A percentile compares a stretch with the other conserved stretches of the same genome.
Evolutionary conservation across 257 asterid species (phyloP).

Genomic region (Capsicum chinense): DNA sequence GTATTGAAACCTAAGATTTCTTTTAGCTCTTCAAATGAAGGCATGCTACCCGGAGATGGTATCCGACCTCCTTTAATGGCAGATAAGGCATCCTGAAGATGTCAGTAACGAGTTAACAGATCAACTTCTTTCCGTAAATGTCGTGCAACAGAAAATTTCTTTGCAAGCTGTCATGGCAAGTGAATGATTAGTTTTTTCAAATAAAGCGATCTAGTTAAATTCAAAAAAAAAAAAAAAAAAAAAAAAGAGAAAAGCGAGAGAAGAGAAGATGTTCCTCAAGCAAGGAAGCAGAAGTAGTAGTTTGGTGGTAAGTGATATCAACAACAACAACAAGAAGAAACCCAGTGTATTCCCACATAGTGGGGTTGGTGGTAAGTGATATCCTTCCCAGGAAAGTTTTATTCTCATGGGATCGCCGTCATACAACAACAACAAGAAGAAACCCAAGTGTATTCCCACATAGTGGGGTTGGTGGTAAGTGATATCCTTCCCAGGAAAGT

Average conservation of each 20-base stretch:
- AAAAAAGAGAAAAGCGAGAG: not conserved
- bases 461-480: not conserved
- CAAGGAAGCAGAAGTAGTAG: not conserved
- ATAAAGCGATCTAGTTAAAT: not conserved
- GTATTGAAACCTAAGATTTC: conserved; percentile 79
- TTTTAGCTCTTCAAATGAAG: conserved; percentile 86
- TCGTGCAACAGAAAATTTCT: not conserved
- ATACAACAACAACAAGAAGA: no score
- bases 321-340: no score
- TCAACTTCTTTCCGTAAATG: not conserved
- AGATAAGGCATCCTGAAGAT: conserved; percentile 71
- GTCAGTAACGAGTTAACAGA: conserved; percentile 29
- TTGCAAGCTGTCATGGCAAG: not conserved
- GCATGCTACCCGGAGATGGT: conserved; percentile 96
- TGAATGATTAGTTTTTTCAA: not conserved
- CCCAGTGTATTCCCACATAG: no score
- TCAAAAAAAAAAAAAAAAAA: not conserved
- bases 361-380: conserved; percentile 1
- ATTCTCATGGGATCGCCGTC: not conserved
- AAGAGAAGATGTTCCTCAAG: conserved; percentile 23
- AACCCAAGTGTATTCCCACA: no score
- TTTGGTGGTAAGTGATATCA: not conserved
- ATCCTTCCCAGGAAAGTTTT: not conserved
- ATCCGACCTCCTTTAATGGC: conserved; percentile 91
- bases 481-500: not conserved